These are phyloP conservation scores for Globisporangium spiculum DNA, from an alignment of 352 stramenopile genomes.

Conservation along the genomic window DNA sequence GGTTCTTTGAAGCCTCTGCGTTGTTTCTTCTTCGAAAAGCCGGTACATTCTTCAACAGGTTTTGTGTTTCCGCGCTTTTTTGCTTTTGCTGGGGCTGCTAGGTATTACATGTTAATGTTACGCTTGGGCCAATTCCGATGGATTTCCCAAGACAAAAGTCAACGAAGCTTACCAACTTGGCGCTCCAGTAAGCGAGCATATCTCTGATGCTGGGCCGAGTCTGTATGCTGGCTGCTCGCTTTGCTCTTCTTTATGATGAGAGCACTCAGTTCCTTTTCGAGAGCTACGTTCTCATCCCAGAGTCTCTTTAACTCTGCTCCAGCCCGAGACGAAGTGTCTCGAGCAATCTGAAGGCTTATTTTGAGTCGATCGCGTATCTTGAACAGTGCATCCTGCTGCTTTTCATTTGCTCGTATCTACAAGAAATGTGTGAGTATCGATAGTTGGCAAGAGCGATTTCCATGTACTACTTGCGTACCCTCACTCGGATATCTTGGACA, in stretches of 20 bases:
- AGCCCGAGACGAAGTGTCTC: background rate
- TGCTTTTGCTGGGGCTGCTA: constrained; percentile 7
- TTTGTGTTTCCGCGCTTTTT: background rate
- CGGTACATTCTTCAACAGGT: background rate
- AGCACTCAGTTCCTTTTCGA: constrained; percentile 15
- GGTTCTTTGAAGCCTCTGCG: background rate
- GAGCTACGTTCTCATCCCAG: constrained; percentile 8
- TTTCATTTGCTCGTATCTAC: constrained; percentile 9
- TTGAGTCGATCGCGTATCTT: constrained; percentile 7
- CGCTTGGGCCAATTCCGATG: background rate
- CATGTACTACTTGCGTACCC: background rate
- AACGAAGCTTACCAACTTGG: constrained; percentile 14
- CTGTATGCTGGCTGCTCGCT: background rate
- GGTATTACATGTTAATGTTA: background rate
- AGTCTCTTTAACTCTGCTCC: constrained; percentile 12
- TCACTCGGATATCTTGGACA: constrained; percentile 1
- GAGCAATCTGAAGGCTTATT: constrained; percentile 7
- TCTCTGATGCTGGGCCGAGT: constrained; percentile 1
- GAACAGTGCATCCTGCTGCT: constrained; percentile 8
- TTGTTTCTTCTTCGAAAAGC: constrained; percentile 14
- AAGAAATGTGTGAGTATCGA: background rate
- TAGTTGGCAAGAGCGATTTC: background rate
- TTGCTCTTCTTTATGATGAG: constrained; percentile 6
- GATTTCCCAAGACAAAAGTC: background rate
- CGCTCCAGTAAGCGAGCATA: constrained; percentile 16